Evolutionary conservation across 208 protist genomes (phyloP).

Genomic region (Herpetomonas samuelpessoai): DNA sequence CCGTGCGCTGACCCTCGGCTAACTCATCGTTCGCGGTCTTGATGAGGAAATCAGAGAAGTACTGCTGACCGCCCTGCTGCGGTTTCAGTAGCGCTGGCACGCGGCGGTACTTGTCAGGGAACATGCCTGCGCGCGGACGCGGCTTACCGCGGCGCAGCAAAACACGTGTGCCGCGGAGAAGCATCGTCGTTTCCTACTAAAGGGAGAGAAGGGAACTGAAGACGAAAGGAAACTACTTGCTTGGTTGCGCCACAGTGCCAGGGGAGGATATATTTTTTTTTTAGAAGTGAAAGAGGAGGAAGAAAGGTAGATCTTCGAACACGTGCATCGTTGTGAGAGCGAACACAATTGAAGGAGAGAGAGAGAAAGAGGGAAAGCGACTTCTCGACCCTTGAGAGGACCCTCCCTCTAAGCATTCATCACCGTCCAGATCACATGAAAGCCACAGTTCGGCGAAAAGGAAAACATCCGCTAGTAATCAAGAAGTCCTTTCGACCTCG

Average conservation of each 20-base stretch:
- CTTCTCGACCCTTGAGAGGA: too few species aligned
- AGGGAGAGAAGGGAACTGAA: neutral
- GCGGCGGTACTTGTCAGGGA: conserved; percentile 83
- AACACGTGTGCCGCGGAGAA: conserved; percentile 12
- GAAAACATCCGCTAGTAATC: too few species aligned
- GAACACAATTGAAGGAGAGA: conserved; percentile 2
- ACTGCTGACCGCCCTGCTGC: conserved; percentile 86
- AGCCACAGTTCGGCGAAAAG: too few species aligned
- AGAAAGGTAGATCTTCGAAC: conserved; percentile 6
- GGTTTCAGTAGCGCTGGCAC: conserved; percentile 76
- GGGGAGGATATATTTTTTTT: too few species aligned
- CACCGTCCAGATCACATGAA: too few species aligned
- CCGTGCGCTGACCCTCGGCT: conserved; percentile 12
- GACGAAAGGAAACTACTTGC: too few species aligned
- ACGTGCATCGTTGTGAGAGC: conserved; percentile 8
- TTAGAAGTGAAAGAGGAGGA: neutral
- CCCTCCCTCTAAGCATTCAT: too few species aligned
- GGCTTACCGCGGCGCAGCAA: conserved; percentile 83
- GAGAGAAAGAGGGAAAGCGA: neutral
- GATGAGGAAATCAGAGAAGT: conserved; percentile 77
- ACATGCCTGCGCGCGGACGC: conserved; percentile 75
- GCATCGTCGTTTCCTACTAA: conserved; percentile 15
- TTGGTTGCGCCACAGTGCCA: too few species aligned
- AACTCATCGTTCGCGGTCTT: conserved; percentile 63
- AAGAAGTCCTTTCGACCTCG: too few species aligned